A percentile compares a stretch with the other conserved stretches of the same genome.
These are phyloP conservation scores for Ophiosphaerella narmari DNA, from an alignment of 2,329 filamentous ascomycete species.

Conservation along the genomic window DNA sequence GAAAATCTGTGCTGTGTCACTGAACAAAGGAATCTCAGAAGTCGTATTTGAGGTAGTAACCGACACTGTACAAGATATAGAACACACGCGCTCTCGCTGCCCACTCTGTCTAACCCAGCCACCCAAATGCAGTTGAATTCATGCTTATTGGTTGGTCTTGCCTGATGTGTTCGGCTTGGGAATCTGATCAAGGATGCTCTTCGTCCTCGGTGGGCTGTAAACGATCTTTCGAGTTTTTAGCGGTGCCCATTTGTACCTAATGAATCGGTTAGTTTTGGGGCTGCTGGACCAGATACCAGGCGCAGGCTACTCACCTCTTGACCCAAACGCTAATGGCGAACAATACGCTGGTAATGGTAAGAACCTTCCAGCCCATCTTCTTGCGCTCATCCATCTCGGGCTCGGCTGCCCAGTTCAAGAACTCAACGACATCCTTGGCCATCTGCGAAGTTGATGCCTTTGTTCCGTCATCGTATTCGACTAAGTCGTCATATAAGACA, in stretches of 20 bases:
- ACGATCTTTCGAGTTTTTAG: constrained; percentile 94
- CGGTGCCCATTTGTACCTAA: constrained; percentile 91
- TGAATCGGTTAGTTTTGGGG: constrained; percentile 28
- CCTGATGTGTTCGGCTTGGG: constrained; percentile 36
- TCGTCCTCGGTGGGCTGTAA: constrained; percentile 72
- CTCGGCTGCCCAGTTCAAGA: constrained; percentile 98
- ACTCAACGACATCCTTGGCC: constrained; percentile 99
- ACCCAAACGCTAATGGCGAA: constrained; percentile 93
- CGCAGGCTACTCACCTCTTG: constrained; percentile 67
- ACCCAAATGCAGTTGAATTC: constrained; percentile 19
- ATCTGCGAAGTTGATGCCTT: constrained; percentile 96
- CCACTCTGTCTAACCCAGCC: constrained; percentile 21
- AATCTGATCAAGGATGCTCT: constrained; percentile 36
- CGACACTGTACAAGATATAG: constrained; percentile 48
- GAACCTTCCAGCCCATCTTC: constrained; percentile 98
- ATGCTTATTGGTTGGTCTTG: constrained; percentile 41
- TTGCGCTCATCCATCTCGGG: constrained; percentile 99
- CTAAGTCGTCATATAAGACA: constrained; percentile 95
- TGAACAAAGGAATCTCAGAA: constrained; percentile 36
- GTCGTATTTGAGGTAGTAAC: constrained; percentile 41
- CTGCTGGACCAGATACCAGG: not conserved
- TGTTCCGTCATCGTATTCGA: constrained; percentile 97
- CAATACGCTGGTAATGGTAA: constrained; percentile 77
- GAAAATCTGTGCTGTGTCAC: constrained; percentile 28
- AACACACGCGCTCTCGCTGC: constrained; percentile 40